Base-by-base conservation (phyloP, 805 yeast species). In the Sugiyamaella smithiae region DNA sequence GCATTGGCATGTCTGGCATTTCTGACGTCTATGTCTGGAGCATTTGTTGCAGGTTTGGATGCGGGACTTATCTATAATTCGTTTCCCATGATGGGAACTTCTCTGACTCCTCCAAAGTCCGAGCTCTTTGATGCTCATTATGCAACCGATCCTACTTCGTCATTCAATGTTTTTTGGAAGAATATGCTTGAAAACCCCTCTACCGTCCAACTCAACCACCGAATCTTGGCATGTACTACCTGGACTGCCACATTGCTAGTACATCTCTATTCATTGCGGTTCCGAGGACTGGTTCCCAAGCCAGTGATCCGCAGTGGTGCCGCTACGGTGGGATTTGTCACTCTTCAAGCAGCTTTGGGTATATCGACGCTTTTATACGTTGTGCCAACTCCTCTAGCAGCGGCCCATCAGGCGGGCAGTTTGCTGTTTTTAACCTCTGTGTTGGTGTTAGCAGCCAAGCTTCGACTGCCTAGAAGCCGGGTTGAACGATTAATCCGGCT, bases 351-450 rank as follows among this genome's bases (percentile, higher is more conserved):
- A 2, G 71, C 86, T 0, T 72, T 93, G 38, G 99, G 99, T 46
- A 88, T 93, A 45, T 70, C 81, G 25, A 93, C 99, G 0, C 74
- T 93, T 57, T 66, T 90, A 19, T 90, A 87, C 65, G 74, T 90
- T 48, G 98, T 93, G 19, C 99, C 99, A 24, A 82, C 86, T 20
- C 87, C 96, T 25, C 69, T 91, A 41, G 99, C 97, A 1, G 95
- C 97, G 3, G 80, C 89, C 4, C 99, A 93, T 65, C 99, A 93
- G 72, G 97, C 96, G 6, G 98, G 98, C 57, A 96, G 97, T 1
- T 70, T 93, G 58, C 95, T 95, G 0, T 73, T 93, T 43, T 72
- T 93, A 58, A 90, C 99, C 0, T 75, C 85, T 12, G 77, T 88
- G n/a, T 71, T 91, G 50, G 73, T 84, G 8, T 69, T 82, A 47